Base-by-base conservation (phyloP, 257 asterid genomes). In the Salvia hispanica region DNA sequence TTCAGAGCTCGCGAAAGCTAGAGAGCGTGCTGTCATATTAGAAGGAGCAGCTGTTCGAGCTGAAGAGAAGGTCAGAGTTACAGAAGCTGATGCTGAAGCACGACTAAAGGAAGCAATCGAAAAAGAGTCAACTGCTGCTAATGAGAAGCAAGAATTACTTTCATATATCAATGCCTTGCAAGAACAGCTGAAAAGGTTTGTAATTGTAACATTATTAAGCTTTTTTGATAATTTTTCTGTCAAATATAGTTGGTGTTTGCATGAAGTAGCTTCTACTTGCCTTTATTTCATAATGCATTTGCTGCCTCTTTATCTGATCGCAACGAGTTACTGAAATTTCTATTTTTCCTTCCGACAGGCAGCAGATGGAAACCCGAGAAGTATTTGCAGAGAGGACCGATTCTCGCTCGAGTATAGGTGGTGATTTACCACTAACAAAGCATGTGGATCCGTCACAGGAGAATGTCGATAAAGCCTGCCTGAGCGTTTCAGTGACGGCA, bases 31-130 rank as follows among this genome's bases (percentile, higher is more conserved):
- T 61, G 95, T 93, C 64, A 93, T 90, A 76, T 64, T 93, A 86
- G 99, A 93, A 82, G 99, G 97, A 68, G 95, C 96, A 58, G 89
- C 75, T 70, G 94, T 93, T 63, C 89, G 99, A 72, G 96, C 97
- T 6, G 96, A 93, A 79, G 99, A 93, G 83, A 90, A 80, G 83
- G 95, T 75, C 74, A 76, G 96, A 75, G 84, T 90, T 68, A 64
- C 90, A 37, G 96, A 93, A 81, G 94, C 87, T 66, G 86, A 87
- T 68, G 86, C 95, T 9, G 97, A 86, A 77, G 83, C 92, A 76
- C 82, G 86, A 85, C 76, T 93, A 73, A 88, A 80, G 81, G 95
- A 88, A 80, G 85, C 88, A 64, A 77, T 60, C 8, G 95, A 77
- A 58, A 86, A 77, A 39, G 97, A 88, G 77, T 81, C 86, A 39